Base-by-base conservation (phyloP, 148 eudicot species). In the Fagopyrum esculentum region DNA sequence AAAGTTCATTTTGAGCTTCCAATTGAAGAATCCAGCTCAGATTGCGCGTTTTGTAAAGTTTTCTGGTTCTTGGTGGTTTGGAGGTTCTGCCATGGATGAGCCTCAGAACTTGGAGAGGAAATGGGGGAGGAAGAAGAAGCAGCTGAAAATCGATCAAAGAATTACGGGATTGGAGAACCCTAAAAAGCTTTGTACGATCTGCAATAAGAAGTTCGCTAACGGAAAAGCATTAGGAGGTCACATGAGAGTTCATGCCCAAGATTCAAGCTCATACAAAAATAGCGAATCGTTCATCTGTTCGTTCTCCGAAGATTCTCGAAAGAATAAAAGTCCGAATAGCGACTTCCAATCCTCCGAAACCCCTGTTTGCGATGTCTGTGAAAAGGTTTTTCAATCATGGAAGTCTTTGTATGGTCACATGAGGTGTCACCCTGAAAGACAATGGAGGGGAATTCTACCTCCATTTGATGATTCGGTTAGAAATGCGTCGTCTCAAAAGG, bases 151-250 rank as follows among this genome's bases (percentile, higher is more conserved):
- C 69, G 80, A 29, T 6, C 46, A 66, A 66, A 66, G 71, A 66
- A 66, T 66, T 8, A 46, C 22, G 46, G 71, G 43, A 15, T 17
- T 35, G 0, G 71, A 66, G 71, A 66, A 66, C 71, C 71, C 71
- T 66, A 66, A 1, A 66, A 66, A 43, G 9, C 8, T 61, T 12
- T 82, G 85, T 57, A 66, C 52, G 26, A 13, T 50, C 16, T 82
- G 82, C 52, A 35, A 71, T 12, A 79, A 71, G 30, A 57, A 10
- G 43, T 79, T 82, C 60, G 29, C 2, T 11, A 82, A 12, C 56
- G 85, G 85, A 0, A 79, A 82, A 72, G 82, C 85, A 19, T 78
- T 82, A 40, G 85, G 82, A 6, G 85, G 82, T 30, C 85, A 82
- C 69, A 76, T 77, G 82, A 79, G 82, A 72, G 30, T 79, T 16